Percentiles rank a stretch among this genome's conserved stretches.
Evolutionary conservation across 2,329 filamentous ascomycete species (phyloP).

Genomic region (Venturia nashicola): DNA sequence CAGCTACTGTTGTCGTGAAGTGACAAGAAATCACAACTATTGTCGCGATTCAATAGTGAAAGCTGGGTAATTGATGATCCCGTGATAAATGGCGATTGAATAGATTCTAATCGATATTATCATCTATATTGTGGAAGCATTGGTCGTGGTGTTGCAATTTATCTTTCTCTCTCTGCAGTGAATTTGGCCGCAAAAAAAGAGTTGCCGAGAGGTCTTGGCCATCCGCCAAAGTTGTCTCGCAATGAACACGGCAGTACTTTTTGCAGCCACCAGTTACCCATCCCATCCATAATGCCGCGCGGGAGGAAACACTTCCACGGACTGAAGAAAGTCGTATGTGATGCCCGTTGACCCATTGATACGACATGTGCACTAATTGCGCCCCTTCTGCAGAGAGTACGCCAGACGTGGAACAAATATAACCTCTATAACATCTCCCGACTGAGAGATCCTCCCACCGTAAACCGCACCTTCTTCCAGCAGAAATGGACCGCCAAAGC

Average conservation of each 20-base stretch:
- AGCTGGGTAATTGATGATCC: background rate
- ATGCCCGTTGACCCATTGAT: background rate
- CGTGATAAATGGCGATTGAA: background rate
- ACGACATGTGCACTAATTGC: constrained; percentile 4
- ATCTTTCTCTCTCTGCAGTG: background rate
- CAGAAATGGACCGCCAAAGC: constrained; percentile 96
- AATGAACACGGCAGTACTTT: background rate
- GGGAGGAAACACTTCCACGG: constrained; percentile 44
- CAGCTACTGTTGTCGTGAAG: background rate
- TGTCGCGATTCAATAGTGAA: background rate
- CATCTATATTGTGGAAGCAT: background rate
- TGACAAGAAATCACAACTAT: background rate
- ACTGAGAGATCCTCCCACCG: constrained; percentile 30
- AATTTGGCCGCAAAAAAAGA: background rate
- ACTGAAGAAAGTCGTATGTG: constrained; percentile 46
- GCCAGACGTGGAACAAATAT: constrained; percentile 95
- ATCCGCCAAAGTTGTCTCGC: background rate
- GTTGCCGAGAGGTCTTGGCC: background rate
- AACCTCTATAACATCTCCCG: constrained; percentile 80
- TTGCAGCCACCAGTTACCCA: background rate
- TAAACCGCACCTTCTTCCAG: constrained; percentile 74
- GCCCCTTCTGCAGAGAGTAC: constrained; percentile 57
- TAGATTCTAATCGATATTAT: background rate
- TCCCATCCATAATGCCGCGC: constrained; percentile 2
- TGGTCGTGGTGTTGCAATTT: too few species aligned